Evolutionary conservation across 257 asterid genomes (phyloP).

Genomic region (Nicotiana undulata): DNA sequence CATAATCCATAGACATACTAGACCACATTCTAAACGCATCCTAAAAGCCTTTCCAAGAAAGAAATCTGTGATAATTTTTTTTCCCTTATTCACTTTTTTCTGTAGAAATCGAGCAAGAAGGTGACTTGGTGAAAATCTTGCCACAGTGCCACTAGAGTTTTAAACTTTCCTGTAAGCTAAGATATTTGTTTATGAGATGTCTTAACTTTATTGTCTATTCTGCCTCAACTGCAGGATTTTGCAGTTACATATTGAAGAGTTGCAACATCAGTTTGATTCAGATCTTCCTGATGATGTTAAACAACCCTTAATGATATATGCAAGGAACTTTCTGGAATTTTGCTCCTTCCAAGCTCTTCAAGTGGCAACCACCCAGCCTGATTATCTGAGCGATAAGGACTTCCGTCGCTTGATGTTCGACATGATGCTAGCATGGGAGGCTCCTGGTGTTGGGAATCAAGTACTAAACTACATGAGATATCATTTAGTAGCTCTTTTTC

Average conservation of each 20-base stretch:
- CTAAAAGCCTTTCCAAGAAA: not conserved
- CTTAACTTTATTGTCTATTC: not conserved
- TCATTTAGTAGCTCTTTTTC: slow-evolving; percentile 3
- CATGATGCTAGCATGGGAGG: slow-evolving; percentile 98
- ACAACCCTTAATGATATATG: slow-evolving; percentile 41
- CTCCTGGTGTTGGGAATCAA: slow-evolving; percentile 44
- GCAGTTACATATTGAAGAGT: slow-evolving; percentile 39
- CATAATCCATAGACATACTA: not conserved
- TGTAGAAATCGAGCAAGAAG: not conserved
- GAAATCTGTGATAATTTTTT: not conserved
- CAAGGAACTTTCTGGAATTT: slow-evolving; percentile 72
- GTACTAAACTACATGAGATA: slow-evolving; percentile 37
- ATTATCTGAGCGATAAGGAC: slow-evolving; percentile 59
- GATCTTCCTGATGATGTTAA: slow-evolving; percentile 47
- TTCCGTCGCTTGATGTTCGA: slow-evolving; percentile 72
- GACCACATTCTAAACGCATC: not conserved
- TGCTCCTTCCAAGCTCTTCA: slow-evolving; percentile 63
- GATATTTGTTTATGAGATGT: not conserved
- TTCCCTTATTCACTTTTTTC: not conserved
- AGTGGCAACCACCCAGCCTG: slow-evolving; percentile 35
- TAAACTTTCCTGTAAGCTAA: not conserved
- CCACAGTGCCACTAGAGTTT: not conserved
- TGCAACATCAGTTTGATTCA: slow-evolving; percentile 48
- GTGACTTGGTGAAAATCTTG: slow-evolving; percentile 5
- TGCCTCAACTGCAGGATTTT: slow-evolving; percentile 46